Evolutionary conservation across 139 green algal species (phyloP), one percentile per base, ranked within the genome.

Genomic region (Desmodesmus armatus): DNA sequence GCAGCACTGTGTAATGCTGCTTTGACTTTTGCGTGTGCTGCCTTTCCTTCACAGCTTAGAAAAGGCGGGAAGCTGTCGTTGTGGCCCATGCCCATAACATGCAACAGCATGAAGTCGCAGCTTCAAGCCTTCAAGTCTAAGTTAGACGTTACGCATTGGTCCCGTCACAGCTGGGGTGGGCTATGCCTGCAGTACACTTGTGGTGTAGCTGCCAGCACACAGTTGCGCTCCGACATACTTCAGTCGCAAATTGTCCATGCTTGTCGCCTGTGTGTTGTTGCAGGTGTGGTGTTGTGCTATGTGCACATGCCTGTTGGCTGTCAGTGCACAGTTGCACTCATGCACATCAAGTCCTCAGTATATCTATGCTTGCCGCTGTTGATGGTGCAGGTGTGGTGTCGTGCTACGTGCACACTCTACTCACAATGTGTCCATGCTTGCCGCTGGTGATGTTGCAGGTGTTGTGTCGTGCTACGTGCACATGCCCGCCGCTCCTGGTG

Each of bases 401-500:
- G 31, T 78, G 85, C 15, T 97, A 97, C 87, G 71, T 97, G 39
- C 94, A 97, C 85, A 84, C 35, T 31, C 27, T 6, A 55, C 27
- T 51, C 3, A 23, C 13, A 27, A n/a, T 66, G 55, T 33, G 3
- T 13, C 27, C 1, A 0, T 60, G 69, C 69, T 35, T 83, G 72
- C 35, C 43, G 78, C 69, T 49, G 21, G 43, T 37, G 71, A n/a
- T 31, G 21, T 75, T 6, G 60, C 76, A 82, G 76, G 76, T 44
- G 70, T 93, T 15, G 70, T 97, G 2, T 91, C 81, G 31, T 78
- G 85, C 15, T 97, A 97, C 87, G 71, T 97, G 39, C 94, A 97
- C 85, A 84, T 78, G 27, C 79, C 62, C 29, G 83, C 85, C 31
- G 82, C 77, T 0, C 88, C 91, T 15, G 90, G 89, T 5, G 53